Evolutionary conservation across 768 basidiomycete species (phyloP), one percentile per base, ranked within the genome.

Genomic region (Glaciozyma martinii): DNA sequence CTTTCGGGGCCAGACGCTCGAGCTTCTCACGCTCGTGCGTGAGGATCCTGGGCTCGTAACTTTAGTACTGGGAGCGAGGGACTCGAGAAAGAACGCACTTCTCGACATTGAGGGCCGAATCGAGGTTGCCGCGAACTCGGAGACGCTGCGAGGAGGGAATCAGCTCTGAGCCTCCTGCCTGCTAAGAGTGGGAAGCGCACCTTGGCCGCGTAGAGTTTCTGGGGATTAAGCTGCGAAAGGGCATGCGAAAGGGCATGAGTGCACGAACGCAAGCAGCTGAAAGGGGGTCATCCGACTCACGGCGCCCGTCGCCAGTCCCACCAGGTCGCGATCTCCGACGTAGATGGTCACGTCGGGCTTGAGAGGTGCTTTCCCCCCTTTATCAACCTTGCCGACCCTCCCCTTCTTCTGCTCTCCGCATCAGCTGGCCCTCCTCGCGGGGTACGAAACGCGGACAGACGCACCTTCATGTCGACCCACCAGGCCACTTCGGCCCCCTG

Each of bases 381-480:
- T 33, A 42, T 32, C 43, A 8, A 67, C 18, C 27, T 53, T n/a
- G 13, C 60, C 19, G 0, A 67, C 33, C 0, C 59, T 42, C 3
- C 66, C 66, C 32, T 52, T 56, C 44, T 67, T 67, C 66, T 67
- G 54, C 18, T 23, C 30, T 33, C 13, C 43, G 18, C 23, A 19
- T 8, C 12, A 43, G 23, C n/a, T 18, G 53, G 3, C 13, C 27
- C 29, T 3, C 10, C 46, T 47, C 46, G 10, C 9, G 13, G 4
- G 19, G 6, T 10, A 18, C 19, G n/a, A 15, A 19, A 15, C n/a
- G n/a, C n/a, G n/a, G 46, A 19, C 15, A 40, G n/a, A 30, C 50
- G 25, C 32, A 67, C 66, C 66, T 64, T 67, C 62, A 67, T 63
- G 43, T 67, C 66, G 6, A 67, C 56, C 7, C 13, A 67, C 66